These are phyloP conservation scores for Apiospora saccharicola DNA, from an alignment of 2,329 filamentous ascomycete species.

Conservation along the genomic window DNA sequence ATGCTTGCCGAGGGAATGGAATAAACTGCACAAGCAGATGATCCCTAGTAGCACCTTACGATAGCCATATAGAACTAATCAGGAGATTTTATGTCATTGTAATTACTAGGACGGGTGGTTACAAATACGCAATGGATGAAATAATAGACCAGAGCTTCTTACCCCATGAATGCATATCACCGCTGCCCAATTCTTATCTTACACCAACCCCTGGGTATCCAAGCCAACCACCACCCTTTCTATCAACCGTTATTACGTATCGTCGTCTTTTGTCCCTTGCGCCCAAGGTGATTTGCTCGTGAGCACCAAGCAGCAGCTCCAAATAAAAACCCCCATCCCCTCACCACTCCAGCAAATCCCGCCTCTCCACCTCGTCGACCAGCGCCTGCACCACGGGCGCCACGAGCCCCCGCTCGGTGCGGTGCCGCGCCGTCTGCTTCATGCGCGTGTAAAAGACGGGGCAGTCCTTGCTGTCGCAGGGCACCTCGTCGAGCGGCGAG, in stretches of 20 bases:
- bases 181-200: not conserved
- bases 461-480: constrained; percentile 90
- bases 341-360: constrained; percentile 45
- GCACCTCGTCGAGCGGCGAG: constrained; percentile 77
- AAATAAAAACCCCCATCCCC: too few species aligned
- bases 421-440: constrained; percentile 62
- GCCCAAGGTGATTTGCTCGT: too few species aligned
- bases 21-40: not conserved
- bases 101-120: not conserved
- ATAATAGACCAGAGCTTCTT: too few species aligned
- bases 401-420: constrained; percentile 47
- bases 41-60: not conserved
- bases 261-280: not conserved
- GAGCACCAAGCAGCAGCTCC: too few species aligned
- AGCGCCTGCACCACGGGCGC: constrained; percentile 46
- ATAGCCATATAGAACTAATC: not conserved
- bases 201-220: too few species aligned
- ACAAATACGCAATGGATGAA: not conserved
- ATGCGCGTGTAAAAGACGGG: constrained; percentile 86
- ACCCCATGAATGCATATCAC: not conserved
- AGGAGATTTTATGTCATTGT: not conserved
- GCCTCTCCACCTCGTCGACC: constrained; percentile 37
- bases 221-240: not conserved
- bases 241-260: not conserved
- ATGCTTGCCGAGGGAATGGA: not conserved